A percentile compares a stretch with the other conserved stretches of the same genome.
phyloP scores from a whole-genome alignment of 495 filamentous ascomycete species.

The Hypoxylon perforatum region DNA sequence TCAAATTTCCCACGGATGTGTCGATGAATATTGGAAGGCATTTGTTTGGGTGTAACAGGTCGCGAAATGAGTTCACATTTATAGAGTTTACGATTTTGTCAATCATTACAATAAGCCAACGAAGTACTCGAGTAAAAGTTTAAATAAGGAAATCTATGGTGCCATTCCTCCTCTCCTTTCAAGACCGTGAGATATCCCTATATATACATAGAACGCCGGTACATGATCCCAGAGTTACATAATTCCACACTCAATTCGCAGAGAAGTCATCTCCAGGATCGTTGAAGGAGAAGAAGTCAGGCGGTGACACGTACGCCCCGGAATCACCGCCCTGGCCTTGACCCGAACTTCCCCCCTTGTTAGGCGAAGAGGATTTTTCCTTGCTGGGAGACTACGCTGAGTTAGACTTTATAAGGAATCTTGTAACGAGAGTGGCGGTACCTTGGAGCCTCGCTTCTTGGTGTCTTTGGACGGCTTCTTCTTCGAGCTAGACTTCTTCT shows the following conservation, averaged over 20 bases:
- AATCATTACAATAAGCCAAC: too few relatives aligned
- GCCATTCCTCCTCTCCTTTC: too few relatives aligned
- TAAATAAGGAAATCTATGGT: background rate
- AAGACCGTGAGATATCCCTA: background rate
- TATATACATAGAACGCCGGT: background rate
- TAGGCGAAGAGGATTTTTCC: conserved; percentile 16
- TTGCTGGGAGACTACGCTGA: conserved; percentile 12
- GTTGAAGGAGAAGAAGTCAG: conserved; percentile 41
- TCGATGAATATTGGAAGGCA: too few relatives aligned
- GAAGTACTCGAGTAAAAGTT: too few relatives aligned
- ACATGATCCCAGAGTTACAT: background rate
- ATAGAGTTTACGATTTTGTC: too few relatives aligned
- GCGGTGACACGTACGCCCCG: conserved; percentile 35
- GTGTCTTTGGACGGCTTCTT: conserved; percentile 23
- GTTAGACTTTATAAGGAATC: conserved; percentile 12
- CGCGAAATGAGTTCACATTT: too few relatives aligned
- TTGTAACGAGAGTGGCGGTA: background rate
- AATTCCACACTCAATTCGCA: conserved; percentile 5
- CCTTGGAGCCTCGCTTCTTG: conserved; percentile 34
- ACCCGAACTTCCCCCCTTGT: conserved; percentile 22
- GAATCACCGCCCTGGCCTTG: conserved; percentile 16
- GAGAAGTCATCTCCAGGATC: conserved; percentile 35
- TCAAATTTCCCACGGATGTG: too few relatives aligned
- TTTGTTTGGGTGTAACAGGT: too few relatives aligned
- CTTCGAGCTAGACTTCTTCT: conserved; percentile 21